phyloP scores from a whole-genome alignment of 768 basidiomycete species.

The Hygrocybe coccinea region DNA sequence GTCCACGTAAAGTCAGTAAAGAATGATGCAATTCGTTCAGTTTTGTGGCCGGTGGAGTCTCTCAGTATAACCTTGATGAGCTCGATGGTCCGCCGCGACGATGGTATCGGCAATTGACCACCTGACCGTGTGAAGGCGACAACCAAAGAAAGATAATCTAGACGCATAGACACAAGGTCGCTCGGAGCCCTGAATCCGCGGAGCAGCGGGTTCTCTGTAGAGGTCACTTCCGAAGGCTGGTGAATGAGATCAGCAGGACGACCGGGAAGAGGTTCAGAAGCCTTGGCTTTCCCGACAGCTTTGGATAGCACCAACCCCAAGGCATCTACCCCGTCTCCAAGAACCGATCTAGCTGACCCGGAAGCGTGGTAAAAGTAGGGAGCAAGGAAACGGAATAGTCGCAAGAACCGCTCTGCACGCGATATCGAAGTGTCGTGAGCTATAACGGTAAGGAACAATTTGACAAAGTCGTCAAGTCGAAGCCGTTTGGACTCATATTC shows the following conservation, averaged over 20 bases:
- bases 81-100: constrained; percentile 48
- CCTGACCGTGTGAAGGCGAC: constrained; percentile 47
- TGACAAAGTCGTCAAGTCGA: constrained; percentile 59
- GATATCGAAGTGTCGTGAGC: constrained; percentile 64
- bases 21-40: constrained; percentile 45
- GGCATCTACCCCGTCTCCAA: constrained; percentile 67
- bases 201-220: constrained; percentile 33
- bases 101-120: constrained; percentile 40
- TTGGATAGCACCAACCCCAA: constrained; percentile 53
- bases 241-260: constrained; percentile 22
- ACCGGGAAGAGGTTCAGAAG: constrained; percentile 28
- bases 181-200: constrained; percentile 48
- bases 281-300: constrained; percentile 41
- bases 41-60: constrained; percentile 40
- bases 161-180: constrained; percentile 52
- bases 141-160: constrained; percentile 59
- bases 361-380: constrained; percentile 58
- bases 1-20: constrained; percentile 48
- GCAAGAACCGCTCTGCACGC: constrained; percentile 67
- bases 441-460: constrained; percentile 73
- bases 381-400: constrained; percentile 51
- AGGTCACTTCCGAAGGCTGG: constrained; percentile 17
- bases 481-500: constrained; percentile 57
- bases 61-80: constrained; percentile 52
- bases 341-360: constrained; percentile 44